Evolutionary conservation across 169 alveolate genomes (phyloP), one percentile per base, ranked within the genome.

Genomic region (Cryptosporidium baileyi): DNA sequence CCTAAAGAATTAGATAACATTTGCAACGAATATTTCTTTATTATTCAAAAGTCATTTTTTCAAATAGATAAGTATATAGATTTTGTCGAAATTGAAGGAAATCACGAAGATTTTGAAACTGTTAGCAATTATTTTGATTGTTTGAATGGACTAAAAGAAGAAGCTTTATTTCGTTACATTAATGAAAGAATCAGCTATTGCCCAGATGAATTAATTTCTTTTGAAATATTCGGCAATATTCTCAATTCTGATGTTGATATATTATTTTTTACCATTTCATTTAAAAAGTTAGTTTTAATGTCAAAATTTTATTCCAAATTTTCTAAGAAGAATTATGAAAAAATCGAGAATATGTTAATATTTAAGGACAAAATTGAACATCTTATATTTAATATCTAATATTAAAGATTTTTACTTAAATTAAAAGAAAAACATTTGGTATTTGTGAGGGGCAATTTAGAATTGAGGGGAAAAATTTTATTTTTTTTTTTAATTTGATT

Each of bases 1-100:
- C 67, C 85, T 67, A 54, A 7, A 17, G 85, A 74, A 36, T 19
- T 74, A 15, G 67, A 74, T 15, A 54, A 74, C 45, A 74, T 74
- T 13, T 41, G 43, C 2, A 74, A 74, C 28, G 85, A 74, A 52
- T 74, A 74, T n/a, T 24, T 74, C 4, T 22, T 19, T 28, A 57
- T 59, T 17, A 38, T 59, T 7, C 59, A 74, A 38, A 26, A 19
- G 4, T 26, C 57, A 19, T 24, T 28, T 19, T 22, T 3, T 19
- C 17, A 74, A 32, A 74, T 74, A 36, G 9, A 38, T 7, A 51
- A 54, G 15, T 54, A 74, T 54, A 6, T 74, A 3, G 59, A 30
- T 5, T 5, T 19, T 47, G 19, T 6, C 6, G 19, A n/a, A n/a
- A n/a, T n/a, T n/a, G n/a, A n/a, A n/a, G n/a, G n/a, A n/a, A n/a